A percentile compares a stretch with the other conserved stretches of the same genome.
Evolutionary conservation across 306 rosid species (phyloP).

Genomic region (cucumber (Cucumis sativus)): Cucumber_9930_V3 NC_026657.2:30162501-30163000

Average conservation of each 20-base stretch:
- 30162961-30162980: too few relatives aligned
- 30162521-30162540: conserved; percentile 55
- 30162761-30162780: neutral
- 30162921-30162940: neutral
- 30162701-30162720: neutral
- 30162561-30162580: neutral
- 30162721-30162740: neutral
- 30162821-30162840: too few relatives aligned
- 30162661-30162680: neutral
- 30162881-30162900: neutral
- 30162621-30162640: neutral
- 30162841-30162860: neutral
- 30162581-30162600: neutral
- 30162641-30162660: neutral
- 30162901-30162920: neutral
- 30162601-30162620: neutral
- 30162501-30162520: conserved; percentile 32
- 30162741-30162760: neutral
- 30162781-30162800: neutral
- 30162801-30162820: neutral
- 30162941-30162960: neutral
- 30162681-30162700: neutral
- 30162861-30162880: neutral
- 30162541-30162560: conserved; percentile 73
- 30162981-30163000: neutral